Base-by-base conservation (phyloP, 1,139 yeast genomes). In the Geotrichum bryndzae region DNA sequence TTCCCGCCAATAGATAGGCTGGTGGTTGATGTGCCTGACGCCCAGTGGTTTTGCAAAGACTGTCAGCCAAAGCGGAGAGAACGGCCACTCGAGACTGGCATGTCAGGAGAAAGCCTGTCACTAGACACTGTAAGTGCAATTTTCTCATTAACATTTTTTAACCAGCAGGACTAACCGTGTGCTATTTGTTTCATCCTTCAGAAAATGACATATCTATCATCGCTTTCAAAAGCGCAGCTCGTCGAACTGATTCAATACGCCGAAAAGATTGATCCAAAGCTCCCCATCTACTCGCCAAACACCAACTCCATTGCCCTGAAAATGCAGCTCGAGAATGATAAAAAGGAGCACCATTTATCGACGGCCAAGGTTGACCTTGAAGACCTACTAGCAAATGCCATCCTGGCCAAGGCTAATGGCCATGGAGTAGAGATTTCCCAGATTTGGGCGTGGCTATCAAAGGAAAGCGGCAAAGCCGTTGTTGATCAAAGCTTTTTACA, bases 1-100 rank as follows among this genome's bases (percentile, higher is more conserved):
- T 69, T 69, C n/a, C 80, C 80, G 18, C 75, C 73, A 11, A 75
- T 78, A 45, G 80, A 77, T 59, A 67, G 78, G 18, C 69, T 76
- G n/a, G 76, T 75, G 23, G 77, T 78, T 6, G 79, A 76, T 51
- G 75, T 77, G n/a, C 76, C 78, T 0, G 80, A 77, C 58, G 79
- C 79, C 3, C 76, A 76, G 66, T 78, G 80, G 80, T 77, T 74
- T 65, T 78, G 81, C 66, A 69, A 70, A 56, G 74, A 74, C 53
- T 78, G 81, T 62, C 76, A 73, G 62, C 72, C 73, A 11, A 74
- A 74, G 60, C 68, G 75, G 8, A 67, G 74, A 3, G 78, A 76
- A 57, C 67, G 69, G 41, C 75, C 78, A 15, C 67, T 77, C 45
- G 78, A 76, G 59, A 77, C 79, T 0, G 81, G 81, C 10, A 63